A percentile compares a stretch with the other conserved stretches of the same genome.
phyloP scores from a whole-genome alignment of 306 rosid genomes.

The Echinosophora koreensis region DNA sequence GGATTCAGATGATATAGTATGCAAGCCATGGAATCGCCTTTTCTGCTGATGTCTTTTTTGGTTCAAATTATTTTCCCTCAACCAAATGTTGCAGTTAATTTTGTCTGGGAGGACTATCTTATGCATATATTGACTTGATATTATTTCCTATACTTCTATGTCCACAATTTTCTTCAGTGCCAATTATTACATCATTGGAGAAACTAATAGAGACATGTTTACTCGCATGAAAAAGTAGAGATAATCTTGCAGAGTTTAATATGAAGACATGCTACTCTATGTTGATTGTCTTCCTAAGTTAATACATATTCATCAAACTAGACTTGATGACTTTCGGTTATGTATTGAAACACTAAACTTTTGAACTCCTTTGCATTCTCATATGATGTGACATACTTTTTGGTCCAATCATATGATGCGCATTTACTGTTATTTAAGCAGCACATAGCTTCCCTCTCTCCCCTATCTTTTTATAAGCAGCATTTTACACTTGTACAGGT shows the following conservation, averaged over 20 bases:
- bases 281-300: conserved; percentile 10
- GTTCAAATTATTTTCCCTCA: conserved; percentile 25
- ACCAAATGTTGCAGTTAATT: background rate
- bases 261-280: conserved; percentile 10
- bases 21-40: conserved; percentile 15
- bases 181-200: background rate
- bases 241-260: conserved; percentile 2
- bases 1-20: conserved; percentile 7
- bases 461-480: conserved; percentile 25
- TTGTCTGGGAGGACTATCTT: conserved; percentile 21
- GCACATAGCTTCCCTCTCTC: background rate
- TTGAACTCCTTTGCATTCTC: conserved; percentile 10
- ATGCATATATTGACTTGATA: conserved; percentile 20
- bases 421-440: conserved; percentile 18
- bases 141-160: background rate
- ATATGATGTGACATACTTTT: conserved; percentile 1
- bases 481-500: conserved; percentile 60
- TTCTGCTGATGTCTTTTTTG: background rate
- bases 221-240: conserved; percentile 6
- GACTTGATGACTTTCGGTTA: conserved; percentile 32
- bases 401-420: background rate
- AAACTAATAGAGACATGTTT: conserved; percentile 9
- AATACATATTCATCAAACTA: conserved; percentile 11
- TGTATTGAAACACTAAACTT: background rate
- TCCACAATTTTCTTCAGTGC: conserved; percentile 7